phyloP scores from a whole-genome alignment of 352 stramenopile genomes.

The Pythium inflatum region DNA sequence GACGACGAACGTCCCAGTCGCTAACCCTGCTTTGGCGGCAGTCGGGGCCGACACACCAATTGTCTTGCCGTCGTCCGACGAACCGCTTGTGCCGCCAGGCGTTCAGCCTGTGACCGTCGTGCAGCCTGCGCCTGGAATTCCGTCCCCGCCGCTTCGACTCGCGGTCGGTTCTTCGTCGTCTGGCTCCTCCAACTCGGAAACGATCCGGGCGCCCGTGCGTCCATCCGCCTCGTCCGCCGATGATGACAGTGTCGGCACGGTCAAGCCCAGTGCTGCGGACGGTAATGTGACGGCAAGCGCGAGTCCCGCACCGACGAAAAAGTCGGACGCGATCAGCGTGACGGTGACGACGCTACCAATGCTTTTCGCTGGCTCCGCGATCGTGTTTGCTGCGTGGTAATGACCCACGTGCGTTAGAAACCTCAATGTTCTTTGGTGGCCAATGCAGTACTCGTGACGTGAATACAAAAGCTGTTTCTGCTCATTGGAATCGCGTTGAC shows the following conservation, averaged over 20 bases:
- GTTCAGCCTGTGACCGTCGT: neutral
- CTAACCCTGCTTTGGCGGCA: too few relatives aligned
- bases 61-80: slow-evolving; percentile 12
- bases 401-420: neutral
- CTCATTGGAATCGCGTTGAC: neutral
- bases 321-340: neutral
- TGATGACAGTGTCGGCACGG: neutral
- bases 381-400: slow-evolving; percentile 1
- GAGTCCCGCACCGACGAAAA: neutral
- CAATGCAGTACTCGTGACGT: neutral
- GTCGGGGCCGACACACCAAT: too few relatives aligned
- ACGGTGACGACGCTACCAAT: neutral
- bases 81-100: neutral
- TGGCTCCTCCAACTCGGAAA: slow-evolving; percentile 1
- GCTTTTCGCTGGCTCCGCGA: neutral
- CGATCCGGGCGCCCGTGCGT: neutral
- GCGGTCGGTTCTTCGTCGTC: neutral
- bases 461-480: too few relatives aligned
- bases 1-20: too few relatives aligned
- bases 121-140: neutral
- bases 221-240: neutral
- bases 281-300: slow-evolving; percentile 1
- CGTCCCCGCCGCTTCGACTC: too few relatives aligned
- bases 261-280: neutral
- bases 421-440: neutral